Percentiles rank a stretch among this genome's conserved stretches.
These are phyloP conservation scores for Daldinia eschscholtzii DNA, from an alignment of 2,329 filamentous ascomycete genomes.

Conservation along the genomic window DNA sequence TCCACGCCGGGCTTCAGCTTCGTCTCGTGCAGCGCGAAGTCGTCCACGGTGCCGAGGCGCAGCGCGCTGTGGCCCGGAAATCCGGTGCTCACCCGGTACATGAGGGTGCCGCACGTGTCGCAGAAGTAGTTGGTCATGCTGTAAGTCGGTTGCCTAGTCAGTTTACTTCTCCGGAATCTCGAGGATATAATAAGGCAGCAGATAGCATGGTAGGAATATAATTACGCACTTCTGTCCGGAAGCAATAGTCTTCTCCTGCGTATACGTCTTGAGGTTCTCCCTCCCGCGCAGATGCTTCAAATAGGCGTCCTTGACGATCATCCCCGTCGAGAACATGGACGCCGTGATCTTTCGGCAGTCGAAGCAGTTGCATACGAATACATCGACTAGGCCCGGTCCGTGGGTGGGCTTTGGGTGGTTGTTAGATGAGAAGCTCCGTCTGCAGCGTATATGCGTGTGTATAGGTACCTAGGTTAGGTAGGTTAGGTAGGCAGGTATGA, in stretches of 20 bases:
- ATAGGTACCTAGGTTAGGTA: neutral
- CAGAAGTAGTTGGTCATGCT: conserved; percentile 74
- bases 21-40: conserved; percentile 69
- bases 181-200: no score
- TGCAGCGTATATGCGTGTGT: neutral
- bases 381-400: conserved; percentile 59
- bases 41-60: conserved; percentile 72
- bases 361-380: conserved; percentile 70
- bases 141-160: neutral
- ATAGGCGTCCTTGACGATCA: conserved; percentile 61
- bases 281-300: conserved; percentile 64
- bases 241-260: conserved; percentile 61
- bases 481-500: neutral
- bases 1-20: conserved; percentile 67
- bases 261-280: conserved; percentile 62
- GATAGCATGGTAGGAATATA: neutral
- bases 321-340: conserved; percentile 72
- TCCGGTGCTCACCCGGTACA: conserved; percentile 65
- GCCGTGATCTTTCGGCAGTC: conserved; percentile 74
- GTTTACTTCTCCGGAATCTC: neutral
- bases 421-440: neutral
- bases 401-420: conserved; percentile 57
- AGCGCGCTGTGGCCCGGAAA: conserved; percentile 63
- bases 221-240: conserved; percentile 52
- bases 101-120: conserved; percentile 68